Percentiles rank a stretch among this genome's conserved stretches.
Conservation (phyloP, 2,329 filamentous ascomycete species). For the Fusarium metavorans region DNA sequence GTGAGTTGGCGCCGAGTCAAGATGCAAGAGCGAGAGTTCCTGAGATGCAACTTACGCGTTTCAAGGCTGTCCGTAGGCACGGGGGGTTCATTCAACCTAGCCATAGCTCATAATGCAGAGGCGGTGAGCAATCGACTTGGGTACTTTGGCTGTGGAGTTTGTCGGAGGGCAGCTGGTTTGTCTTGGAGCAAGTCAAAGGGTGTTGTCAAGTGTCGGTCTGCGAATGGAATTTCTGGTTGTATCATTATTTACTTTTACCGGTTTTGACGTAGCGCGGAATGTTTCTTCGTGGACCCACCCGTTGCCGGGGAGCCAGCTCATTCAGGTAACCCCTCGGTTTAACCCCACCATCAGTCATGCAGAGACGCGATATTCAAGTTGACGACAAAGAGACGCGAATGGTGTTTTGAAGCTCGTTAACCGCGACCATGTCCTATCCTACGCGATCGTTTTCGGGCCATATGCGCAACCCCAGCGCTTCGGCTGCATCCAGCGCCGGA, state of each 20-base stretch:
- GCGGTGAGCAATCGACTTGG: constrained; percentile 8
- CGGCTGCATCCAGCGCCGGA: constrained; percentile 59
- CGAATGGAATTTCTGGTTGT: constrained; percentile 43
- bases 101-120: constrained; percentile 69
- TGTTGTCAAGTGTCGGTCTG: constrained; percentile 43
- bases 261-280: constrained; percentile 42
- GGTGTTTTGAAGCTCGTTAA: neutral
- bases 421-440: constrained; percentile 65
- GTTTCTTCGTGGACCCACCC: constrained; percentile 19
- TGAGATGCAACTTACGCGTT: constrained; percentile 67
- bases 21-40: constrained; percentile 4
- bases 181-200: constrained; percentile 26
- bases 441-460: constrained; percentile 73
- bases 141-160: constrained; percentile 29
- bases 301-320: constrained; percentile 47
- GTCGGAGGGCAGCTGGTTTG: constrained; percentile 24
- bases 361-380: constrained; percentile 30
- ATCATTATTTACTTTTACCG: constrained; percentile 52
- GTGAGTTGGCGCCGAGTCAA: constrained; percentile 25
- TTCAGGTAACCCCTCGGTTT: constrained; percentile 36
- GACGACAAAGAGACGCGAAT: constrained; percentile 5
- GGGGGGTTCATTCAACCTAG: constrained; percentile 82
- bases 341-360: constrained; percentile 42
- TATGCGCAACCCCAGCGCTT: constrained; percentile 71
- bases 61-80: constrained; percentile 77